Percentiles rank a stretch among this genome's conserved stretches.
These are phyloP conservation scores for Lolium perenne DNA, from an alignment of 176 grass and related monocot genomes.

Conservation along the genomic window DNA sequence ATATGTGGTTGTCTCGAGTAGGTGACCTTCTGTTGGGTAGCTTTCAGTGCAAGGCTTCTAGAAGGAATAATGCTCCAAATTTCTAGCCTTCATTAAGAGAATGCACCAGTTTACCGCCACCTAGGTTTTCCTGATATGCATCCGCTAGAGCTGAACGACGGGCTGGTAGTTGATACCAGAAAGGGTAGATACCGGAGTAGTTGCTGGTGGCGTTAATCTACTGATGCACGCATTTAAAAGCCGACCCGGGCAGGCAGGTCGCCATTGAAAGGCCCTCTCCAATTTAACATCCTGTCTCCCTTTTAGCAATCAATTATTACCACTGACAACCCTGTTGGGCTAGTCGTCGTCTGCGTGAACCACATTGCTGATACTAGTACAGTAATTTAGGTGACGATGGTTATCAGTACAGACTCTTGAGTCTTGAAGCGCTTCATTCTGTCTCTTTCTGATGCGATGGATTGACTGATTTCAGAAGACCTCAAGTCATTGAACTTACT, in stretches of 20 bases:
- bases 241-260: constrained; percentile 44
- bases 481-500: neutral
- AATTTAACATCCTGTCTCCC: neutral
- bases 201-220: neutral
- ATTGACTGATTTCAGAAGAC: no score
- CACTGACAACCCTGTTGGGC: neutral
- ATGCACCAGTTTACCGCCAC: neutral
- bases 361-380: neutral
- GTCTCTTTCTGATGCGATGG: neutral
- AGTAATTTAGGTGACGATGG: neutral
- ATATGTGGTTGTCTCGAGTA: neutral
- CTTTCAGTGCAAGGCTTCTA: neutral
- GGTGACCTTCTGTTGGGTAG: neutral
- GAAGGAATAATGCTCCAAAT: neutral
- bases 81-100: neutral
- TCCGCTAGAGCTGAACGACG: no score
- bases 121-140: no score
- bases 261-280: constrained; percentile 34
- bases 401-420: neutral
- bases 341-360: neutral
- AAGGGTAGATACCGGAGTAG: neutral
- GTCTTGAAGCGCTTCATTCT: neutral
- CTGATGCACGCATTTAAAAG: constrained; percentile 42
- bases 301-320: neutral
- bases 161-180: neutral